Conservation (phyloP, 2,329 filamentous ascomycete species). For the Ceratocystis diversiconidia region DNA sequence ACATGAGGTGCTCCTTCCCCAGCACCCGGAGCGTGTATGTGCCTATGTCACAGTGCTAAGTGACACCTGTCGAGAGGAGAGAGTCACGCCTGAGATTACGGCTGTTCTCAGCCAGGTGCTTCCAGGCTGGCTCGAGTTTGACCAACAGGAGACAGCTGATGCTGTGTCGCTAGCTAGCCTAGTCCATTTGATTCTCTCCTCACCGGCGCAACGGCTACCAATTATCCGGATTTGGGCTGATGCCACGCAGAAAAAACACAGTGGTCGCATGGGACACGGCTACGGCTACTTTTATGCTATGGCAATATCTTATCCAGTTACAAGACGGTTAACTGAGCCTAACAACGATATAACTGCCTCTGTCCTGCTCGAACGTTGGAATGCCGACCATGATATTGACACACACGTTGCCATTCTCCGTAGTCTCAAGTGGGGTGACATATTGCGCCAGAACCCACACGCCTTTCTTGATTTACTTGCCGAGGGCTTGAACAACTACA, state of each 20-base stretch:
- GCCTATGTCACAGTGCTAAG: constrained; percentile 20
- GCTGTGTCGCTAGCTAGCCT: constrained; percentile 38
- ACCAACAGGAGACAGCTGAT: constrained; percentile 37
- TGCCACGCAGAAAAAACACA: constrained; percentile 26
- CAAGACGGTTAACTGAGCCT: constrained; percentile 12
- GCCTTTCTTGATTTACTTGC: constrained; percentile 34
- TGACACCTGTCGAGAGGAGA: not conserved
- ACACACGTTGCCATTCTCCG: constrained; percentile 41
- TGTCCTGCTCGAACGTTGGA: constrained; percentile 40
- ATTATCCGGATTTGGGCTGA: constrained; percentile 35
- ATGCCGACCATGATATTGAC: constrained; percentile 34
- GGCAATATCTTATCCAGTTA: constrained; percentile 34
- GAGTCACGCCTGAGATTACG: not conserved
- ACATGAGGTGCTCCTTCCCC: constrained; percentile 6
- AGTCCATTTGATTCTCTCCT: constrained; percentile 34
- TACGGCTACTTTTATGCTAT: constrained; percentile 41
- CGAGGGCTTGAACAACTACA: constrained; percentile 72
- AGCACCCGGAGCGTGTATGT: constrained; percentile 7
- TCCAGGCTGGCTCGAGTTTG: constrained; percentile 30
- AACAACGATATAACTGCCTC: constrained; percentile 27
- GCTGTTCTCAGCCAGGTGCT: constrained; percentile 16
- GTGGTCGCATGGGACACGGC: constrained; percentile 28
- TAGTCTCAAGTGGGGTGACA: constrained; percentile 35
- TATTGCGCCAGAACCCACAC: constrained; percentile 30
- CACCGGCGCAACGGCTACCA: constrained; percentile 25